Base-by-base conservation (phyloP, 2,329 filamentous ascomycete genomes). In the Mycogone perniciosa region DNA sequence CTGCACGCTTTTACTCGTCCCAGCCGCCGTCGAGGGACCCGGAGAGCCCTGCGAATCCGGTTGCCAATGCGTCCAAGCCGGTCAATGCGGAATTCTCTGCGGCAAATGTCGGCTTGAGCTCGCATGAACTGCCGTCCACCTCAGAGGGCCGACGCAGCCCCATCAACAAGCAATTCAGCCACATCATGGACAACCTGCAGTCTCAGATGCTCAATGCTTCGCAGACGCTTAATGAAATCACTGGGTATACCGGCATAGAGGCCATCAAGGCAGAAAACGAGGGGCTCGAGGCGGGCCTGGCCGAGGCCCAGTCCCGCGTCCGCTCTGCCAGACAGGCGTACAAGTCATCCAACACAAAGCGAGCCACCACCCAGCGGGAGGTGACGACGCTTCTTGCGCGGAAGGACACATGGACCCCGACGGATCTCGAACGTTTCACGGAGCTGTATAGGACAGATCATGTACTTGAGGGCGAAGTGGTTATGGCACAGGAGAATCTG, bases 361-460 rank as follows among this genome's bases (percentile, higher is more conserved):
- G 95, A 58, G 86, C 89, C n/a, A 74, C 85, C 11, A 95, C 91
- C 1, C 92, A 97, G 71, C 89, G 93, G 59, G 93, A 99, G 74
- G 91, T 97, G 37, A 96, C 95, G 43, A 89, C 90, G 26, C 79
- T 99, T 27, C 80, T 99, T 6, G 92, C 96, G 55, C 83, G 93
- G 52, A 97, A 99, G 71, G 89, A 96, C 68, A 86, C 85, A 13
- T 99, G 93, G 93, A 84, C 84, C 1, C 84, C 91, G 0, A 67
- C 75, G 2, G 93, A 99, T 70, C 80, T 99, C 31, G 93, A 99
- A 71, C 84, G 92, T 50, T 99, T 99, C 76, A 99, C 95, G 52
- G 79, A 83, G 34, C 80, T 99, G 41, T 96, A 99, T 70, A 82
- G 93, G 41, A 86, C 85, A 48, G 93, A 99, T 71, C 93, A 99